Conservation (phyloP, 2,329 filamentous ascomycete genomes). For the Neonectria coccinea region DNA sequence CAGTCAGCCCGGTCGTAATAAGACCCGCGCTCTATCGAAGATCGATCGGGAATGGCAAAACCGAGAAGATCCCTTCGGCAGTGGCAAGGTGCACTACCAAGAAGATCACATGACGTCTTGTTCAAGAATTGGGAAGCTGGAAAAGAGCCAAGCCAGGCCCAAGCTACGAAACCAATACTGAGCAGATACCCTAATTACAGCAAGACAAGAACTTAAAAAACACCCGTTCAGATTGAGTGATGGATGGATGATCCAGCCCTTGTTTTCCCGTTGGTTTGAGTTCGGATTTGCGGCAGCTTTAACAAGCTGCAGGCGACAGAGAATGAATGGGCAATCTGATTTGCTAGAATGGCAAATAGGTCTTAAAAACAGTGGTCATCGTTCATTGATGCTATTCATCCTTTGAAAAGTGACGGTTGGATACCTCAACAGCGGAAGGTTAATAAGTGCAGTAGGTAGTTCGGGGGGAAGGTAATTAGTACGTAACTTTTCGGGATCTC, state of each 20-base stretch:
- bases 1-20: neutral
- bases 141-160: neutral
- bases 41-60: neutral
- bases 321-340: neutral
- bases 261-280: neutral
- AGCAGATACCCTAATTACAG: neutral
- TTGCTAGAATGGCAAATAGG: neutral
- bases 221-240: neutral
- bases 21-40: neutral
- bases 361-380: neutral
- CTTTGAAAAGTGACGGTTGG: neutral
- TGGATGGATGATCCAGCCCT: neutral
- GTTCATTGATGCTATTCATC: neutral
- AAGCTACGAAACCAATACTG: neutral
- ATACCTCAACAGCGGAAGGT: neutral
- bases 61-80: too few relatives aligned
- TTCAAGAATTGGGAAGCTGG: neutral
- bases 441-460: too few relatives aligned
- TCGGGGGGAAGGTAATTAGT: neutral
- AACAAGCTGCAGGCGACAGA: neutral
- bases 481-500: constrained; percentile 13
- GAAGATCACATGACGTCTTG: too few relatives aligned
- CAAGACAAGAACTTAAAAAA: neutral
- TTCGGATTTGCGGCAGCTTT: constrained; percentile 3
- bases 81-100: neutral